Conservation (phyloP, 179 eudicot genomes). For the Camellia oleifera region DNA sequence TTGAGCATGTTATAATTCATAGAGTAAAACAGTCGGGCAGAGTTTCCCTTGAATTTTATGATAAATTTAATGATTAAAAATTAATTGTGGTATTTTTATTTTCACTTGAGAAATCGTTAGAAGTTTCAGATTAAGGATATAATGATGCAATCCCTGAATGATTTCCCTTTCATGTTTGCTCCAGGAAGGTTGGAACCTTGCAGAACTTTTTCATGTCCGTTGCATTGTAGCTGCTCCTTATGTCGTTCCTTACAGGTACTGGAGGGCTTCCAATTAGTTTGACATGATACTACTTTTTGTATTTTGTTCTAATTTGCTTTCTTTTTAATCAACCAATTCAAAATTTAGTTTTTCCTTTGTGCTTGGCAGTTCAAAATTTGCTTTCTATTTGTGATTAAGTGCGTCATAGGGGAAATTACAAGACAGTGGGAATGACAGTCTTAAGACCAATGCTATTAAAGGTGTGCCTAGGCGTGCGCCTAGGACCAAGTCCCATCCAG, state of each 20-base stretch:
- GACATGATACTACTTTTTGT: neutral
- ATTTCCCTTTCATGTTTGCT: constrained; percentile 13
- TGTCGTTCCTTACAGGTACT: constrained; percentile 74
- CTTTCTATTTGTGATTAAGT: neutral
- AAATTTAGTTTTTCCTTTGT: neutral
- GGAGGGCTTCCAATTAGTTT: neutral
- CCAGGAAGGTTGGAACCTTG: constrained; percentile 98
- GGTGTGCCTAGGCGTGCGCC: no score
- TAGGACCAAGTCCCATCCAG: no score
- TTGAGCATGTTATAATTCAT: constrained; percentile 5
- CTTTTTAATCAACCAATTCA: neutral
- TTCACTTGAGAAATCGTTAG: neutral
- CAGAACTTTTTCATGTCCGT: constrained; percentile 67
- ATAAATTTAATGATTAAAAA: neutral
- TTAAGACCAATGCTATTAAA: no score
- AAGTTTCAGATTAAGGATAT: neutral
- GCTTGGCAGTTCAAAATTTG: neutral
- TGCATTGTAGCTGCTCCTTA: constrained; percentile 93
- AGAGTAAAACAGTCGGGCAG: neutral
- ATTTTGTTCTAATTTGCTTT: neutral
- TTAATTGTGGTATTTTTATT: neutral
- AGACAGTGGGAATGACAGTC: no score
- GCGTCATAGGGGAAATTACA: neutral
- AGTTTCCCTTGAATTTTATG: neutral
- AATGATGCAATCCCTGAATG: neutral